Base-by-base conservation (phyloP, 2,329 filamentous ascomycete genomes). In the Thermoascus crustaceus region DNA sequence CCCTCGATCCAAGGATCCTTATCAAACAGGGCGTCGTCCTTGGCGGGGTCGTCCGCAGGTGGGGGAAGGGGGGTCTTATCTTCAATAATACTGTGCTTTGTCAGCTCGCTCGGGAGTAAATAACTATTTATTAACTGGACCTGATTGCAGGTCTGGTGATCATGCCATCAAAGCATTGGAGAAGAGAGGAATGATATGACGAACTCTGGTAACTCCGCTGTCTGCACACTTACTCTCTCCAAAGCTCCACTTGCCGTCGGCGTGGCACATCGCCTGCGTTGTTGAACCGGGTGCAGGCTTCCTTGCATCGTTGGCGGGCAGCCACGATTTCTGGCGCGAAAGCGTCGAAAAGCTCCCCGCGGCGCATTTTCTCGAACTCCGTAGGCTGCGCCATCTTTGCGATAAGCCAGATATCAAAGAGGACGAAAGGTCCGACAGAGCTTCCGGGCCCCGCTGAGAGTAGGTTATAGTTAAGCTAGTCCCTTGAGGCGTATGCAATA, bases 271-370 rank as follows among this genome's bases (percentile, higher is more conserved):
- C 71, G 0, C 71, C 72, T 1, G 75, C 71, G 31, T 66, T 68
- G 58, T 86, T 88, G 63, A 78, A 86, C 16, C 67, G 67, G 14
- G 69, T 57, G 47, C 72, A 77, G 0, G 83, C 82, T 20, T 64
- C 58, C 26, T 69, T 69, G 56, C 80, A 85, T 9, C 77, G 69
- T n/a, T 64, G 62, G 11, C 85, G 74, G 24, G 72, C 78, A 1
- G 71, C 75, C 2, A 74, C 60, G 3, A 91, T 63, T 21, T 82
- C 73, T 0, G 83, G 80, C 1, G 75, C 75, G 52, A 88, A 88
- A 26, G 82, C 76, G 47, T 78, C 73, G 58, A 86, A 88, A 7
- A 89, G 70, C 54, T 89, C 78, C 32, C 82, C 82, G 9, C 69
- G 66, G 31, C 64, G 59, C 79, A 85, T 85, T 35, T 57, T 63